phyloP scores from a whole-genome alignment of 1,139 yeast species.

The Yamadazyma siamensis region DNA sequence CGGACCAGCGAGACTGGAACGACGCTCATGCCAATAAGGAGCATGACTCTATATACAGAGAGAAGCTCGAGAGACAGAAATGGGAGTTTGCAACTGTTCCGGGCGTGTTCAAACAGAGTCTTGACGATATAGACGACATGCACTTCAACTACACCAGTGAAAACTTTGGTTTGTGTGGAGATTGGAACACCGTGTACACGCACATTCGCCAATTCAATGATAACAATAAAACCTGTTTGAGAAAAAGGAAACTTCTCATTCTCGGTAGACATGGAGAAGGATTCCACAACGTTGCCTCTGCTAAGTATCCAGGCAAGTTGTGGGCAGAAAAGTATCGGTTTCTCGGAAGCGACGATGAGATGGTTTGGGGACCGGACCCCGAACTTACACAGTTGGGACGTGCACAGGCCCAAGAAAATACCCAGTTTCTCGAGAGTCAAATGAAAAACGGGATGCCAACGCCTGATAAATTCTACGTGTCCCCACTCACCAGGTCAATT shows the following conservation, averaged over 20 bases:
- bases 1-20: constrained; percentile 26
- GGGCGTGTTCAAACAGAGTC: constrained; percentile 55
- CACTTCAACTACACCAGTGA: constrained; percentile 43
- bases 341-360: constrained; percentile 51
- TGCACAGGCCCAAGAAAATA: constrained; percentile 42
- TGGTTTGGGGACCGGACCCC: constrained; percentile 70
- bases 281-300: constrained; percentile 61
- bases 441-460: constrained; percentile 46
- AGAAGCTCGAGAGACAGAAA: constrained; percentile 3
- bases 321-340: constrained; percentile 64
- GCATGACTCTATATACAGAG: constrained; percentile 24
- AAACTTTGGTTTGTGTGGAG: constrained; percentile 44
- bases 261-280: constrained; percentile 82
- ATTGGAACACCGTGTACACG: constrained; percentile 44
- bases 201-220: constrained; percentile 39
- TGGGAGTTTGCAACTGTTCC: constrained; percentile 45
- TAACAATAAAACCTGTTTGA: too few relatives aligned
- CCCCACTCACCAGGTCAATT: constrained; percentile 64
- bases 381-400: constrained; percentile 57
- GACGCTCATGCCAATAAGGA: constrained; percentile 39
- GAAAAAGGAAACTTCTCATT: constrained; percentile 43
- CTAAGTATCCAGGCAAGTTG: constrained; percentile 49
- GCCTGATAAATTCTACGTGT: constrained; percentile 54
- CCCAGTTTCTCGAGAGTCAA: constrained; percentile 42
- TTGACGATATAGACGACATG: constrained; percentile 41